phyloP scores from a whole-genome alignment of 176 grass and related monocot species.

The Typha latifolia region DNA sequence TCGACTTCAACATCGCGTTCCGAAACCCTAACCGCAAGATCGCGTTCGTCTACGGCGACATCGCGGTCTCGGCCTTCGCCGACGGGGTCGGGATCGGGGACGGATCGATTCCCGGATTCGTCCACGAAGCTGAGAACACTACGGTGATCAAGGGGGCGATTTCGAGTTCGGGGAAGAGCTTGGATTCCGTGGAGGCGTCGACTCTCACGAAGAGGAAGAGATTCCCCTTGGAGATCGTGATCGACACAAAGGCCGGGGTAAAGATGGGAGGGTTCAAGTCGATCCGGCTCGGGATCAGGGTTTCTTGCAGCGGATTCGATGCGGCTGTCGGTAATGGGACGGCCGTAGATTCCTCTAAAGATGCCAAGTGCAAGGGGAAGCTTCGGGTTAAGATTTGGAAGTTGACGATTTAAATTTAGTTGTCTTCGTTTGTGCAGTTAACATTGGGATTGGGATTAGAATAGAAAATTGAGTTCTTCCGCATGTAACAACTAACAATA shows the following conservation, averaged over 20 bases:
- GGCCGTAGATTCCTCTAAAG: constrained; percentile 26
- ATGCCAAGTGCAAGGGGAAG: constrained; percentile 54
- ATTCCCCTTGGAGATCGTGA: constrained; percentile 34
- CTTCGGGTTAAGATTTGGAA: constrained; percentile 85
- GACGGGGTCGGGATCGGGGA: constrained; percentile 46
- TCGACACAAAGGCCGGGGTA: constrained; percentile 75
- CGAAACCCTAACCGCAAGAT: constrained; percentile 88
- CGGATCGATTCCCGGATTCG: constrained; percentile 61
- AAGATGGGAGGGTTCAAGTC: constrained; percentile 79
- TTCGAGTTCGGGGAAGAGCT: constrained; percentile 19
- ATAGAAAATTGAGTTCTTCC: too few species aligned
- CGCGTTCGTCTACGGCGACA: constrained; percentile 60
- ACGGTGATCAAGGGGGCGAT: constrained; percentile 48
- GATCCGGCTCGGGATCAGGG: constrained; percentile 53
- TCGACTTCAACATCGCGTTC: constrained; percentile 76
- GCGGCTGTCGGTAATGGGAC: constrained; percentile 30
- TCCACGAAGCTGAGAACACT: constrained; percentile 53
- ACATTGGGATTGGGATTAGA: too few species aligned
- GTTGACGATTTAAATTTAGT: constrained; percentile 47
- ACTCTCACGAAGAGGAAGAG: constrained; percentile 60
- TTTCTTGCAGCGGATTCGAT: constrained; percentile 49
- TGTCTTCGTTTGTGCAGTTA: too few species aligned
- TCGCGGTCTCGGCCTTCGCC: constrained; percentile 43
- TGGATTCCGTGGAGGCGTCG: constrained; percentile 47
- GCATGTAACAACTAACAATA: too few species aligned